phyloP scores from a whole-genome alignment of 306 rosid species.

The Glycine tomentella region DNA sequence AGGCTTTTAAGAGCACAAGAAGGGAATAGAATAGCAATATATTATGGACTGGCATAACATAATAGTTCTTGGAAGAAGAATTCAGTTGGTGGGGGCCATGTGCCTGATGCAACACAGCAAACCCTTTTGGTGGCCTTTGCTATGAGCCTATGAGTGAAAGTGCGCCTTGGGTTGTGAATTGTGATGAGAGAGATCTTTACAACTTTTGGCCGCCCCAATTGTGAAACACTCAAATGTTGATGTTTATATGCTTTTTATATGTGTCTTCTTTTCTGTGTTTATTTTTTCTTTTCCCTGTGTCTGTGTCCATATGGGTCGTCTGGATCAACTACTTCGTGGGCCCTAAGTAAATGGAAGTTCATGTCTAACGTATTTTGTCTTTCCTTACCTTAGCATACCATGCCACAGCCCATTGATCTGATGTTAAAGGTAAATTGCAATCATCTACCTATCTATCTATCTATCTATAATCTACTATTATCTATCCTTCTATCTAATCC shows the following conservation, averaged over 20 bases:
- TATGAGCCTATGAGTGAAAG: constrained; percentile 31
- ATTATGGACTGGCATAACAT: too few relatives aligned
- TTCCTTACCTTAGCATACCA: not conserved
- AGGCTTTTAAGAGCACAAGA: constrained; percentile 13
- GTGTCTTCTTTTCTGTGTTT: not conserved
- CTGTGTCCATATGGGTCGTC: constrained; percentile 43
- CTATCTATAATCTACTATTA: not conserved
- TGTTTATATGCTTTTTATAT: constrained; percentile 5
- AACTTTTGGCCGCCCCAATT: constrained; percentile 62
- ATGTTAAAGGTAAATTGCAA: not conserved
- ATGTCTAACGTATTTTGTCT: constrained; percentile 11
- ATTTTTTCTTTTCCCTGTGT: not conserved
- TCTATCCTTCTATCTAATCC: constrained; percentile 11
- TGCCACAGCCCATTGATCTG: constrained; percentile 31
- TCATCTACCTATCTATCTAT: constrained; percentile 20
- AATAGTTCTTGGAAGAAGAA: not conserved
- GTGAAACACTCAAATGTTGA: constrained; percentile 24
- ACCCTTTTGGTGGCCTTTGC: constrained; percentile 26
- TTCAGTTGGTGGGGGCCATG: constrained; percentile 50
- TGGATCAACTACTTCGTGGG: constrained; percentile 58
- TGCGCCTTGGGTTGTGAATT: constrained; percentile 49
- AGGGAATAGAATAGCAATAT: constrained; percentile 16
- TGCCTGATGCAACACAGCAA: constrained; percentile 41
- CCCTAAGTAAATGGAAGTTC: constrained; percentile 38
- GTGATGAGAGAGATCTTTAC: constrained; percentile 36